Percentiles rank a stretch among this genome's conserved stretches.
Evolutionary conservation across 2,329 filamentous ascomycete species (phyloP).

Genomic region (Emergomyces africanus): DNA sequence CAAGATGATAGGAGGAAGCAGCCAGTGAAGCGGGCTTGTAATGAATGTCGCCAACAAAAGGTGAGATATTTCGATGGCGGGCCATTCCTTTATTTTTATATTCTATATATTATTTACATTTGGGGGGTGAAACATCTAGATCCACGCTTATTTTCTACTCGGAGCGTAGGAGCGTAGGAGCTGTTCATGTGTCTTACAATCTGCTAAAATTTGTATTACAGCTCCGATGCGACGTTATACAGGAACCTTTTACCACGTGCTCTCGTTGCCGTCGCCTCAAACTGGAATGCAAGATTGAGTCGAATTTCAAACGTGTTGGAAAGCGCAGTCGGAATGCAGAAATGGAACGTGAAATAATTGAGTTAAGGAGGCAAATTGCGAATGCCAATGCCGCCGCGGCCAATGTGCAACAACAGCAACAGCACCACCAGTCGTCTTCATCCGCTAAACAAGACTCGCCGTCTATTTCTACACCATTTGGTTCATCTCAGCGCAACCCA

Average conservation of each 20-base stretch:
- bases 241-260: conserved; percentile 51
- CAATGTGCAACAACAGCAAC: conserved; percentile 14
- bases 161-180: neutral
- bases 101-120: too few relatives aligned
- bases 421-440: conserved; percentile 14
- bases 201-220: conserved; percentile 18
- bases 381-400: conserved; percentile 18
- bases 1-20: conserved; percentile 33
- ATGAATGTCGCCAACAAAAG: conserved; percentile 59
- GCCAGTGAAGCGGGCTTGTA: conserved; percentile 51
- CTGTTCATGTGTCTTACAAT: neutral
- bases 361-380: conserved; percentile 37
- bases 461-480: conserved; percentile 18
- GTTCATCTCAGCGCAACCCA: conserved; percentile 1
- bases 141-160: neutral
- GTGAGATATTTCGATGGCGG: conserved; percentile 35
- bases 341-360: conserved; percentile 47
- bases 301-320: conserved; percentile 55
- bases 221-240: conserved; percentile 55
- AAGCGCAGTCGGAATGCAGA: conserved; percentile 54
- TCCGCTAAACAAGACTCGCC: conserved; percentile 23
- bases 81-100: neutral
- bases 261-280: conserved; percentile 50
- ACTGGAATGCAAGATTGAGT: conserved; percentile 53
- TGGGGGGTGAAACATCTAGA: neutral